Conservation (phyloP, 768 basidiomycete species). For the Suillus decipiens region DNA sequence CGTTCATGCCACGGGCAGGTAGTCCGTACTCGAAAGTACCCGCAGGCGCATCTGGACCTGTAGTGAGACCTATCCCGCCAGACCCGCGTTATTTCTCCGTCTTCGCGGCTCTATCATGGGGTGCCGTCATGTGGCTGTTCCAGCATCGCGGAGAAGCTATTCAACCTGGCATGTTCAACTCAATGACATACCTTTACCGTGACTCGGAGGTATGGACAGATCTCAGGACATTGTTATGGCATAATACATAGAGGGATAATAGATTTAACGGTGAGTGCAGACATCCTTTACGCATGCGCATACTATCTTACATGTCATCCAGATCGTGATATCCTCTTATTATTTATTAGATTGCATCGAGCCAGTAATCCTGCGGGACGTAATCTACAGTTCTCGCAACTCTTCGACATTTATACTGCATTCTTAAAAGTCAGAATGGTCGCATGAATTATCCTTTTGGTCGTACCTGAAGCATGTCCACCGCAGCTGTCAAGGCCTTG, state of each 20-base stretch:
- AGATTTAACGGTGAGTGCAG: conserved; percentile 8
- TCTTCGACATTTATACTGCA: conserved; percentile 64
- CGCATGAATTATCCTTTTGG: background rate
- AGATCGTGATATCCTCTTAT: conserved; percentile 29
- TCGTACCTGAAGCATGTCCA: conserved; percentile 68
- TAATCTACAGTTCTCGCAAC: conserved; percentile 55
- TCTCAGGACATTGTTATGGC: conserved; percentile 87
- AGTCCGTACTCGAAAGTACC: conserved; percentile 51
- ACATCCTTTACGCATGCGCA: background rate
- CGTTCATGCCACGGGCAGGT: conserved; percentile 82
- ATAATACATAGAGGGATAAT: conserved; percentile 59
- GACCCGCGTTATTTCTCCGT: conserved; percentile 81
- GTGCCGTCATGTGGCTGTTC: conserved; percentile 96
- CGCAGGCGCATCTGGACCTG: conserved; percentile 40
- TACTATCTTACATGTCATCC: conserved; percentile 8
- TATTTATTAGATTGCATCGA: conserved; percentile 9
- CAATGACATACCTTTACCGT: conserved; percentile 93
- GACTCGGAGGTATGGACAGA: conserved; percentile 88
- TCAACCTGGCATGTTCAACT: conserved; percentile 95
- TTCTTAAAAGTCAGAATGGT: conserved; percentile 13
- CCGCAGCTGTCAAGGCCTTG: conserved; percentile 63
- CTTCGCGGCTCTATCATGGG: conserved; percentile 91
- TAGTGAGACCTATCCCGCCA: conserved; percentile 76
- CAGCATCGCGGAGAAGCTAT: conserved; percentile 84
- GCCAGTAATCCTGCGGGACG: conserved; percentile 26